A percentile compares a stretch with the other conserved stretches of the same genome.
Evolutionary conservation across 2,329 filamentous ascomycete species (phyloP).

Genomic region (Dothistroma septosporum): DNA sequence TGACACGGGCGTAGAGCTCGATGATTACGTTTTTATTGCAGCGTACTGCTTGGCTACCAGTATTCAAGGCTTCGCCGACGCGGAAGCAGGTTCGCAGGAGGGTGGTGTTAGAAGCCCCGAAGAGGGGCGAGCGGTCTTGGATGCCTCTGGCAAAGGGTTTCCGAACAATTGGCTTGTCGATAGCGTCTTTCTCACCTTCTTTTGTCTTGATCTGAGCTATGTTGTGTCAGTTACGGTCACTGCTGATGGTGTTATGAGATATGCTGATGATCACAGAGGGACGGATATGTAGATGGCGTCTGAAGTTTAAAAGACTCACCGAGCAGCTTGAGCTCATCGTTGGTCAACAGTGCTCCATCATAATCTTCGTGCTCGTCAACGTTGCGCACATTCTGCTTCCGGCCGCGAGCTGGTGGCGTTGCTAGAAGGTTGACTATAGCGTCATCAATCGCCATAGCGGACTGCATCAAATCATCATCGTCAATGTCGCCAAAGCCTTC

Average conservation of each 20-base stretch:
- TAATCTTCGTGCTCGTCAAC: conserved; percentile 32
- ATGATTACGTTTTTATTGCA: conserved; percentile 50
- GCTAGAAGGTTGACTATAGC: conserved; percentile 9
- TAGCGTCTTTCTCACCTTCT: background rate
- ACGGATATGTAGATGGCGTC: background rate
- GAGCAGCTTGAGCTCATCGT: conserved; percentile 24
- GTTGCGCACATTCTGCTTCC: conserved; percentile 30
- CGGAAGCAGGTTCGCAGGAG: conserved; percentile 10
- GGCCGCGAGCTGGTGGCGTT: conserved; percentile 23
- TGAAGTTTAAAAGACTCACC: conserved; percentile 12
- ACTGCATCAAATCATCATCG: conserved; percentile 15
- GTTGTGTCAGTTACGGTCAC: conserved; percentile 2
- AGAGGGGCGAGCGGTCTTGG: conserved; percentile 51
- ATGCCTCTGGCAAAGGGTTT: conserved; percentile 49
- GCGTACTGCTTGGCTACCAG: conserved; percentile 45
- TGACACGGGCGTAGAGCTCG: conserved; percentile 61
- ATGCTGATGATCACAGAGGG: background rate
- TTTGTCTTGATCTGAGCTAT: conserved; percentile 6
- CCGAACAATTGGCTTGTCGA: conserved; percentile 46
- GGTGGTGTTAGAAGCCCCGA: conserved; percentile 45
- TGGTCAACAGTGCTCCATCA: conserved; percentile 28
- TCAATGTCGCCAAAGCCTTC: conserved; percentile 18
- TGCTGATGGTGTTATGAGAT: background rate
- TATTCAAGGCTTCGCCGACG: conserved; percentile 49
- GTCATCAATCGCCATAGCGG: conserved; percentile 14